Base-by-base conservation (phyloP, 1,284 basidiomycete genomes). In the Trametes pubescens region DNA sequence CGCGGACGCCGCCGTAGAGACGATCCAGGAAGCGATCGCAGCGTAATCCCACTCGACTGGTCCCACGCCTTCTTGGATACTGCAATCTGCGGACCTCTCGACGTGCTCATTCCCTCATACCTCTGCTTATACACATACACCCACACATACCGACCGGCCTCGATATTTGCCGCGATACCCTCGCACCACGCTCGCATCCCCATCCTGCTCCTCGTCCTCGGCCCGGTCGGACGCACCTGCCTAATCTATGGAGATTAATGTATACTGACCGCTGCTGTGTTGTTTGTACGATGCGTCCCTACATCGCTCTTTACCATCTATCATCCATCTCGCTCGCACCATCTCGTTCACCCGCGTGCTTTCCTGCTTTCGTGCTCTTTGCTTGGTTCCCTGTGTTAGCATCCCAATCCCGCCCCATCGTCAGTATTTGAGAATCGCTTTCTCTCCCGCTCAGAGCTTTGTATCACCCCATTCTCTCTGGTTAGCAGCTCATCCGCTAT, bases 231-330 rank as follows among this genome's bases (percentile, higher is more conserved):
- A 51, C 38, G 29, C 54, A 18, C 38, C 32, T 37, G 32, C 61
- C 11, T 64, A 62, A 60, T 65, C 51, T 61, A 62, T 59, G 38
- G 59, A 57, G 51, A 56, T 21, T 65, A 62, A 56, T 63, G 56
- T 69, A 64, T 62, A 62, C 52, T 46, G 58, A 59, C 51, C 55
- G 40, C 54, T 56, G 57, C 55, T 63, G 56, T 60, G 54, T 57
- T 67, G 65, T 67, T 60, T 67, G 66, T 67, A 67, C 66, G 66
- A 67, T 65, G 57, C 57, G 57, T 57, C 51, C 60, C 53, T 49
- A 49, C 54, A 37, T 40, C 54, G 37, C 56, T 48, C 26, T 53
- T 40, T 56, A 43, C 59, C 43, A 52, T 62, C 47, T 57, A 43
- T 56, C 61, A 60, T 51, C 35, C 63, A 58, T 53, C 47, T 53